Evolutionary conservation across 345 rosid genomes (phyloP).

Genomic region (Leavenworthia alabamica): DNA sequence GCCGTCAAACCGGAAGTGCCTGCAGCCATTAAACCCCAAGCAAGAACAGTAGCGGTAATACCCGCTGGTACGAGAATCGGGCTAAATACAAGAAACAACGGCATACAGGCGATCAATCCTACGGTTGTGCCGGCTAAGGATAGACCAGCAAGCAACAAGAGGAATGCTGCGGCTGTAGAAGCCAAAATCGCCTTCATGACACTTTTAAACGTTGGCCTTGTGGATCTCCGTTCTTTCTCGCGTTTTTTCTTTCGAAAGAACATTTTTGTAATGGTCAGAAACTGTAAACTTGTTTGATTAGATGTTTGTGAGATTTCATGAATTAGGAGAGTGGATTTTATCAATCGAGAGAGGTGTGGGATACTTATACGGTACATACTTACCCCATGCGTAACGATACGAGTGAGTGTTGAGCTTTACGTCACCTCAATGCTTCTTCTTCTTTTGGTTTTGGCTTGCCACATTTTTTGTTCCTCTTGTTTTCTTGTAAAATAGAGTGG

Average conservation of each 20-base stretch:
- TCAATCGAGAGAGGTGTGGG: background rate
- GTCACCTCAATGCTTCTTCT: background rate
- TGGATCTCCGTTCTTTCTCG: background rate
- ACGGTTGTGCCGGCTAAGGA: conserved; percentile 55
- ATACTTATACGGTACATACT: conserved; percentile 25
- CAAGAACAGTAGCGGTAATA: conserved; percentile 37
- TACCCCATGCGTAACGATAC: background rate
- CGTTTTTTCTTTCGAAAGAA: background rate
- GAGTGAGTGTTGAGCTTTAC: background rate
- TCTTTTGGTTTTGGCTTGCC: background rate
- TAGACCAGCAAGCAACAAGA: conserved; percentile 57
- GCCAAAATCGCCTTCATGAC: conserved; percentile 21
- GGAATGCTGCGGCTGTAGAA: conserved; percentile 50
- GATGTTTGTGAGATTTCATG: background rate
- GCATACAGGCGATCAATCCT: conserved; percentile 49
- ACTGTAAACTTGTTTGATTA: background rate
- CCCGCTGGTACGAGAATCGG: conserved; percentile 73
- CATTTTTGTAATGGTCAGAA: background rate
- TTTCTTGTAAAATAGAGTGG: background rate
- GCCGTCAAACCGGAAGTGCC: conserved; percentile 55
- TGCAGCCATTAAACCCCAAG: conserved; percentile 52
- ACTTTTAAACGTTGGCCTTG: background rate
- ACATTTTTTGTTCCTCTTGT: background rate
- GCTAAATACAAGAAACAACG: conserved; percentile 60
- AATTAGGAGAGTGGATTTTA: background rate